Conservation (phyloP, 78 protist species). For the Mastigamoeba balamuthi region DNA sequence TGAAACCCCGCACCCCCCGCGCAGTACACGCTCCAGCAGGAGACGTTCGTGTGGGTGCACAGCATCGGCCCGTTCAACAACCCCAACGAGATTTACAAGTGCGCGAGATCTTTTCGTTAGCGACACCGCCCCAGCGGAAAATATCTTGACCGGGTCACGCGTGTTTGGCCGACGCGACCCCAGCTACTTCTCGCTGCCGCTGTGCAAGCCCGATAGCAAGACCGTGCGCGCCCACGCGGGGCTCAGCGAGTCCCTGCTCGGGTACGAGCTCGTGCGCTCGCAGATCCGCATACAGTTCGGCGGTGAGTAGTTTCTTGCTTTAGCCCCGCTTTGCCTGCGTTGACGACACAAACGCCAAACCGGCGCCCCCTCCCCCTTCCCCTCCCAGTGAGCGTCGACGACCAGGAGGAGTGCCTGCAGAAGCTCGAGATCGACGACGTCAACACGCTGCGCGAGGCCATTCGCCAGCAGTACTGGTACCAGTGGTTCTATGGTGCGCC, state of each 20-base stretch:
- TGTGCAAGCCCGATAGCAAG: background rate
- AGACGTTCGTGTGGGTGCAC: background rate
- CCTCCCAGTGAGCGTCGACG: too few species aligned
- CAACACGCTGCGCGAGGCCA: background rate
- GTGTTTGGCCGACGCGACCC: background rate
- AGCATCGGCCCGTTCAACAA: background rate
- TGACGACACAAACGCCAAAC: too few species aligned
- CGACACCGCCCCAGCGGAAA: background rate
- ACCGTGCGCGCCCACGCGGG: background rate
- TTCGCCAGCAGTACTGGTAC: background rate
- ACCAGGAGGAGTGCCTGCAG: too few species aligned
- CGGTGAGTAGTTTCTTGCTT: too few species aligned
- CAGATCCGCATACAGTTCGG: background rate
- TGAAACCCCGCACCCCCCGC: too few species aligned
- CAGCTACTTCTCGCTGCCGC: background rate
- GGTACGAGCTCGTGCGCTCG: background rate
- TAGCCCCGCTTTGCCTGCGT: too few species aligned
- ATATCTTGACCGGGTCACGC: background rate
- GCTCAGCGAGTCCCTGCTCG: background rate
- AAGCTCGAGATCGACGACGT: too few species aligned
- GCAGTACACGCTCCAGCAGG: background rate
- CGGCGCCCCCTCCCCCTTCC: too few species aligned
- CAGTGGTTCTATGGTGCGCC: background rate
- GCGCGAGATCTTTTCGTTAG: too few species aligned
- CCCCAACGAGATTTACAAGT: too few species aligned